Conservation (phyloP, 2,329 filamentous ascomycete genomes). For the Curvularia sp. region DNA sequence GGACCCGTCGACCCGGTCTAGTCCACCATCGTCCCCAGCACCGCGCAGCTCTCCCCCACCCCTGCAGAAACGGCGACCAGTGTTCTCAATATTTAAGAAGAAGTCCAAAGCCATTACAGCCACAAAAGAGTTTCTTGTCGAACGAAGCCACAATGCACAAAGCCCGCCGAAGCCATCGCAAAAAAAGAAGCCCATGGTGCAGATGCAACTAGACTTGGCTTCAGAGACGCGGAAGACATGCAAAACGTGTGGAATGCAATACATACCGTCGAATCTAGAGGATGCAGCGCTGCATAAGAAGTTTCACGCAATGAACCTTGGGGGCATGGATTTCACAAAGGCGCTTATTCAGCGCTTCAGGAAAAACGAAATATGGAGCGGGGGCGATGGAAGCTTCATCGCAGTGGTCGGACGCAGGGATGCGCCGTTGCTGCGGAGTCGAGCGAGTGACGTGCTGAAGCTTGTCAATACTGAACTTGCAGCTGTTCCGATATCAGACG, state of each 20-base stretch:
- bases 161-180: conserved; percentile 36
- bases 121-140: conserved; percentile 28
- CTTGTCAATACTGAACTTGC: conserved; percentile 69
- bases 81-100: conserved; percentile 57
- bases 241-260: conserved; percentile 70
- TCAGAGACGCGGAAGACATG: conserved; percentile 64
- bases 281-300: conserved; percentile 69
- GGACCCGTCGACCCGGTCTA: conserved; percentile 48
- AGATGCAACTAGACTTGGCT: conserved; percentile 69
- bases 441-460: conserved; percentile 62
- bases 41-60: conserved; percentile 34
- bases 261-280: conserved; percentile 67
- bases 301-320: conserved; percentile 68
- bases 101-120: conserved; percentile 24
- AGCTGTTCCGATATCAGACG: conserved; percentile 65
- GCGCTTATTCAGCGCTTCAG: conserved; percentile 62
- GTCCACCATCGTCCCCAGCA: conserved; percentile 44
- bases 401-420: conserved; percentile 66
- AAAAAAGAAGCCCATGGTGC: conserved; percentile 55
- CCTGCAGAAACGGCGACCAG: conserved; percentile 53
- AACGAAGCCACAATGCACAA: conserved; percentile 48
- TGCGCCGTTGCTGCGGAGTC: conserved; percentile 60
- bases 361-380: conserved; percentile 60
- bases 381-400: conserved; percentile 58
- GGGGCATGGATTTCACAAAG: conserved; percentile 68